phyloP scores from a whole-genome alignment of 176 grass and related monocot species.

The Stipa capillata region DNA sequence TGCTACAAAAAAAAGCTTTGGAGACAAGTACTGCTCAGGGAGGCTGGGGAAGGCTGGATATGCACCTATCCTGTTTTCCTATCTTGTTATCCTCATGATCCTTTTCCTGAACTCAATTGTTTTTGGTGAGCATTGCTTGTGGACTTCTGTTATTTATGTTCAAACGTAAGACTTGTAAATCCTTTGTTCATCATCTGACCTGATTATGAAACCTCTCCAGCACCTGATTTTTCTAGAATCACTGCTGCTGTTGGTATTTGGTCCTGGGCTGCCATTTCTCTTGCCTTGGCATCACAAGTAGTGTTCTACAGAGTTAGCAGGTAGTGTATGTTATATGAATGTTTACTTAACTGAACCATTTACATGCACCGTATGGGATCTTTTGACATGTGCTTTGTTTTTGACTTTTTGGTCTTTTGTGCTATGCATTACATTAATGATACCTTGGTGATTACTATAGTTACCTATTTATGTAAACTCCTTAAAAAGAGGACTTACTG shows the following conservation, averaged over 20 bases:
- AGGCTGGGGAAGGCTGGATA: constrained; percentile 61
- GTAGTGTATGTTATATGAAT: constrained; percentile 35
- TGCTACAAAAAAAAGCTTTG: constrained; percentile 72
- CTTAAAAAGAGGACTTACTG: neutral
- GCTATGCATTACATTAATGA: neutral
- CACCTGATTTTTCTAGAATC: constrained; percentile 66
- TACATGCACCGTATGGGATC: neutral
- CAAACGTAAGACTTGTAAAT: constrained; percentile 12
- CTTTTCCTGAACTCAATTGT: constrained; percentile 87
- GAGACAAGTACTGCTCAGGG: constrained; percentile 63
- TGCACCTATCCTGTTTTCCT: constrained; percentile 64
- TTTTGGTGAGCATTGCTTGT: constrained; percentile 43
- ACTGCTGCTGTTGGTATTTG: constrained; percentile 72
- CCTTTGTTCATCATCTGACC: constrained; percentile 11
- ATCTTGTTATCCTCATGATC: constrained; percentile 48
- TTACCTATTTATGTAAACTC: neutral
- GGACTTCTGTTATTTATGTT: neutral
- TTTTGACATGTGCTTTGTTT: neutral
- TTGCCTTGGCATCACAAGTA: constrained; percentile 68
- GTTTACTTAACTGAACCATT: constrained; percentile 11
- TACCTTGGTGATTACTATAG: neutral
- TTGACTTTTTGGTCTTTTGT: neutral
- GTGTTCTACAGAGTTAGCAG: constrained; percentile 94
- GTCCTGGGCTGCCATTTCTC: constrained; percentile 70
- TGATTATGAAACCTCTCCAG: constrained; percentile 44